Evolutionary conservation across 1,284 basidiomycete genomes (phyloP), one percentile per base, ranked within the genome.

Genomic region (Ceratobasidium theobromae): DNA sequence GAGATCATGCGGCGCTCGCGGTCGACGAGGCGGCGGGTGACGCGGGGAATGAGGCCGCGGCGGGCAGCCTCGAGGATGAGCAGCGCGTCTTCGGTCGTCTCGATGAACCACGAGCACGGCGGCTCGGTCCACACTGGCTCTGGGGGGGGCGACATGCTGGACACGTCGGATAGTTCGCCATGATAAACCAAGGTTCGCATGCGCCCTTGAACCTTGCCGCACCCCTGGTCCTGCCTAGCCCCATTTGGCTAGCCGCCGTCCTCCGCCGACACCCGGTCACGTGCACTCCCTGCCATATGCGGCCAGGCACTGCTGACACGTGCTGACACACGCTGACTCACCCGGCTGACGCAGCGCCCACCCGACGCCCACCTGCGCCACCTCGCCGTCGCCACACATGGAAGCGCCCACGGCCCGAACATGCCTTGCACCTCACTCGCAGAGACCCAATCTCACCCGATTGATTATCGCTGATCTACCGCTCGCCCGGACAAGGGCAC

Each of bases 51-150:
- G 72, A 94, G 84, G 25, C 94, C 93, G 28, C 91, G 83, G 49
- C 91, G 84, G 32, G 94, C 94, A 2, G 94, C 95, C 74, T 98
- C 95, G 73, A 98, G 92, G 73, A 98, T 91, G 74, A 98, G 87
- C 25, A 98, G 83, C 5, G 95, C 95, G 78, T 98, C 95, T 72
- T 91, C 89, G 0, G 95, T 98, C 1, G 91, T 94, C 76, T 95
- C 92, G 78, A 98, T 95, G 85, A 90, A 96, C 25, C 93, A 93
- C 18, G 84, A 86, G 86, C 91, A 95, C 0, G 93, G 92, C 0
- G 92, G 92, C 70, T 88, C 88, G 8, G 85, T 87, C 88, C 84
- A 91, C n/a, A 49, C 45, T 6, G 55, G 55, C 23, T 57, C 53
- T 28, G 51, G 12, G 18, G 57, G 48, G n/a, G 45, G 53, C 32